Evolutionary conservation across 352 stramenopile genomes (phyloP).

Genomic region (Pythium phragmitis): DNA sequence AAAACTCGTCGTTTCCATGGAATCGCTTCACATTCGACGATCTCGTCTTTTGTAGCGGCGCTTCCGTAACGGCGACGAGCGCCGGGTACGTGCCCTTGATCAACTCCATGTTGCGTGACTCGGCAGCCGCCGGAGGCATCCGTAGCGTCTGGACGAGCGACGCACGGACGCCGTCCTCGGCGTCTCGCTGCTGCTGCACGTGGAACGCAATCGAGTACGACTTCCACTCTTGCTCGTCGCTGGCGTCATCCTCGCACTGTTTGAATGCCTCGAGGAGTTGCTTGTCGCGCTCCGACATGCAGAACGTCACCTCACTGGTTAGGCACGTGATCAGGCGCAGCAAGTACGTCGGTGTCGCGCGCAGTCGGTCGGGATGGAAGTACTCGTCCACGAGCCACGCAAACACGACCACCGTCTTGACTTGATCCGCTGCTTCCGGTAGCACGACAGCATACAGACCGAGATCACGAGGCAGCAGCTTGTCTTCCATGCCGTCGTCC

Average conservation of each 20-base stretch:
- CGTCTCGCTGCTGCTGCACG: slow-evolving; percentile 25
- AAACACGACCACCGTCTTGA: slow-evolving; percentile 49
- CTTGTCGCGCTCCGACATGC: slow-evolving; percentile 36
- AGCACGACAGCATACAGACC: slow-evolving; percentile 53
- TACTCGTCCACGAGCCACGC: slow-evolving; percentile 48
- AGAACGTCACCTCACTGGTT: slow-evolving; percentile 45
- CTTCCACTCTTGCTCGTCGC: slow-evolving; percentile 23
- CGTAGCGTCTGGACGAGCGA: background rate
- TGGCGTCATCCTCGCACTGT: slow-evolving; percentile 20
- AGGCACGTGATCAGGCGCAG: slow-evolving; percentile 64
- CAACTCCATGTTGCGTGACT: background rate
- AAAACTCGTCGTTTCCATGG: background rate
- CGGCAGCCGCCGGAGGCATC: background rate
- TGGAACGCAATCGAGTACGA: slow-evolving; percentile 36
- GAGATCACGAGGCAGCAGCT: slow-evolving; percentile 39
- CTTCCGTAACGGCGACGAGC: background rate
- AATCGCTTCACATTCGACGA: background rate
- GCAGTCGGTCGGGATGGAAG: slow-evolving; percentile 32
- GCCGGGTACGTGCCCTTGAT: slow-evolving; percentile 6
- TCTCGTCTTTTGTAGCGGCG: slow-evolving; percentile 1
- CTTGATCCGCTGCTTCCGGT: slow-evolving; percentile 3
- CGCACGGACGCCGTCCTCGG: slow-evolving; percentile 5
- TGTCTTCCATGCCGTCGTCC: slow-evolving; percentile 38
- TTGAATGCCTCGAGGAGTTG: slow-evolving; percentile 27
- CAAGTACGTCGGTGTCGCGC: slow-evolving; percentile 49